Conservation (phyloP, 352 stramenopile species). For the Globisporangium spinosum region DNA sequence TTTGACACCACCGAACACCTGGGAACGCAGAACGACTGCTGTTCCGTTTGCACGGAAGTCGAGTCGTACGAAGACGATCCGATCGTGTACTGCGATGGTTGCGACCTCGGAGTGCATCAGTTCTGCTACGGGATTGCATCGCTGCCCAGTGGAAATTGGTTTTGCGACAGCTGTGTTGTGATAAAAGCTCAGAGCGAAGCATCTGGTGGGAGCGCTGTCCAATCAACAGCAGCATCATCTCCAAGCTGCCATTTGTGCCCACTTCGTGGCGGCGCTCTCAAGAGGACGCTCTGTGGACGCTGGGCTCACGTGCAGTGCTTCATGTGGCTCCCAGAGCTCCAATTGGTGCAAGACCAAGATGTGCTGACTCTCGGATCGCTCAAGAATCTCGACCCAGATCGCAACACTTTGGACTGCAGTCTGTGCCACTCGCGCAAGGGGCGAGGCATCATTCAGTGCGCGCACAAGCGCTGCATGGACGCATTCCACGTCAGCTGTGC, state of each 20-base stretch:
- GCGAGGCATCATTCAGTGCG: slow-evolving; percentile 73
- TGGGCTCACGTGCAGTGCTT: slow-evolving; percentile 88
- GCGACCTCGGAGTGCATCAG: slow-evolving; percentile 85
- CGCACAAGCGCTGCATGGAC: slow-evolving; percentile 58
- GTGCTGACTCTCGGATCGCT: slow-evolving; percentile 46
- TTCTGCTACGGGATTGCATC: slow-evolving; percentile 82
- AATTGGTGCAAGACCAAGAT: slow-evolving; percentile 33
- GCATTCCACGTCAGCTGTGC: slow-evolving; percentile 85
- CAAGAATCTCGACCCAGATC: slow-evolving; percentile 49
- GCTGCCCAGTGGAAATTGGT: slow-evolving; percentile 78
- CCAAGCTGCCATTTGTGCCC: slow-evolving; percentile 62
- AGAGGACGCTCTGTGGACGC: slow-evolving; percentile 51
- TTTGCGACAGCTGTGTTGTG: slow-evolving; percentile 60
- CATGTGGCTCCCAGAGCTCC: slow-evolving; percentile 81
- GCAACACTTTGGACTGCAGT: slow-evolving; percentile 57
- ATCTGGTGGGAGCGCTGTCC: background rate
- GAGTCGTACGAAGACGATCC: slow-evolving; percentile 86
- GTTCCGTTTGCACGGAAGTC: slow-evolving; percentile 73
- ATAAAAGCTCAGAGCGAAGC: background rate
- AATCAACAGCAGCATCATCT: background rate
- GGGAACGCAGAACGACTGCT: slow-evolving; percentile 29
- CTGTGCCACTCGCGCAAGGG: slow-evolving; percentile 64
- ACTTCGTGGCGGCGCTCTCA: slow-evolving; percentile 55
- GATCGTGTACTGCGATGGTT: slow-evolving; percentile 90
- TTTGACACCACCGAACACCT: background rate